phyloP scores from a whole-genome alignment of 2,329 filamentous ascomycete species.

The Ascosphaera acerosa region DNA sequence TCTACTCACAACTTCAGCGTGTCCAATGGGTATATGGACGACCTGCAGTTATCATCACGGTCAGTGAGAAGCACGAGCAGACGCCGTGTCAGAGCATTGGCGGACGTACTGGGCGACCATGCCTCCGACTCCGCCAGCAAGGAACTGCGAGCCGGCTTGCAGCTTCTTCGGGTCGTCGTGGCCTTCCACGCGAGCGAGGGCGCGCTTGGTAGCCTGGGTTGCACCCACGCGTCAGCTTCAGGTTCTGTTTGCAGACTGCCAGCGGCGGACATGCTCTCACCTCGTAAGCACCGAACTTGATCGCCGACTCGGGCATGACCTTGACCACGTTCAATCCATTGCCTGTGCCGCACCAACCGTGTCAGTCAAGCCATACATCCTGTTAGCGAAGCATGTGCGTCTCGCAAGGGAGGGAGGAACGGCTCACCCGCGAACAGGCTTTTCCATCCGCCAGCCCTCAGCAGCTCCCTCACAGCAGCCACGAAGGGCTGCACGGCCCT shows the following conservation, averaged over 20 bases:
- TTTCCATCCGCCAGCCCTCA: slow-evolving; percentile 59
- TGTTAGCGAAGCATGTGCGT: neutral
- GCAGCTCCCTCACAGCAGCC: slow-evolving; percentile 52
- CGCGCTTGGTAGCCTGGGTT: slow-evolving; percentile 54
- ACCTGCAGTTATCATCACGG: slow-evolving; percentile 21
- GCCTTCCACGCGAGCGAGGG: slow-evolving; percentile 65
- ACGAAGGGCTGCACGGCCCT: slow-evolving; percentile 43
- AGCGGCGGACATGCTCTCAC: slow-evolving; percentile 18
- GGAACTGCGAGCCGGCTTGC: slow-evolving; percentile 63
- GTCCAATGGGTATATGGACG: slow-evolving; percentile 85
- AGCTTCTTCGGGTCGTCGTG: slow-evolving; percentile 60
- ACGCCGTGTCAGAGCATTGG: slow-evolving; percentile 1
- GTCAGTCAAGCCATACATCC: neutral
- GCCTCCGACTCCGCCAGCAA: slow-evolving; percentile 71
- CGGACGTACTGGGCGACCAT: slow-evolving; percentile 63
- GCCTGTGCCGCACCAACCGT: slow-evolving; percentile 26
- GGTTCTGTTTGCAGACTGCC: slow-evolving; percentile 7
- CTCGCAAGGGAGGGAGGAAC: slow-evolving; percentile 2
- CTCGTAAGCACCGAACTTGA: slow-evolving; percentile 95
- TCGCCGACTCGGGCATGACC: slow-evolving; percentile 95
- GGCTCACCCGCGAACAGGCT: slow-evolving; percentile 80
- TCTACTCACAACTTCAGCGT: slow-evolving; percentile 31
- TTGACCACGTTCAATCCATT: slow-evolving; percentile 94
- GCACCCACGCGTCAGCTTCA: too few relatives aligned
- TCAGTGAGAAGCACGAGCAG: neutral